These are phyloP conservation scores for Termitomyces eurrhizus DNA, from an alignment of 768 basidiomycete species.

Conservation along the genomic window DNA sequence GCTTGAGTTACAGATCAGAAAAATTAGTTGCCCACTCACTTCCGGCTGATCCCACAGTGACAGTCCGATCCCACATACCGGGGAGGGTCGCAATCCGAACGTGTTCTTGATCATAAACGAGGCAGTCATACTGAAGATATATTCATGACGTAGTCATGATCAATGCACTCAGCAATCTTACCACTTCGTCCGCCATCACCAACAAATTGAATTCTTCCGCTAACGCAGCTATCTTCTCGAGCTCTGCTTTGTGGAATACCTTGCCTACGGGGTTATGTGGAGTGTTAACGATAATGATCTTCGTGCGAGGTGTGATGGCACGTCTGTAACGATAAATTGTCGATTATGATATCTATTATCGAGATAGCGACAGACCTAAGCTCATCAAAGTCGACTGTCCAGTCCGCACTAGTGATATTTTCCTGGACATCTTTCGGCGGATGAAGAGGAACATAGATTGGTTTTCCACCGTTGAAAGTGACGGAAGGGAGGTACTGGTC, in stretches of 20 bases:
- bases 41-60: conserved; percentile 94
- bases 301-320: conserved; percentile 84
- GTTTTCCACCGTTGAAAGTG: conserved; percentile 90
- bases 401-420: conserved; percentile 65
- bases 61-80: conserved; percentile 98
- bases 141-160: conserved; percentile 2
- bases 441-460: conserved; percentile 93
- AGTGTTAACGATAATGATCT: conserved; percentile 94
- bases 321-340: conserved; percentile 36
- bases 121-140: conserved; percentile 76
- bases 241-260: conserved; percentile 81
- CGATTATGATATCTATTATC: background rate
- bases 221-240: conserved; percentile 79
- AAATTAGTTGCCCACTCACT: conserved; percentile 46
- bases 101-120: conserved; percentile 90
- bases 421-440: conserved; percentile 55
- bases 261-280: conserved; percentile 99
- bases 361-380: conserved; percentile 48
- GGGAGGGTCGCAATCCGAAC: conserved; percentile 91
- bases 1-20: background rate
- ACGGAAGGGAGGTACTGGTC: conserved; percentile 94
- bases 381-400: conserved; percentile 90
- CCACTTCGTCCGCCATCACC: conserved; percentile 96
- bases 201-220: conserved; percentile 92
- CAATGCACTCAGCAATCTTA: conserved; percentile 33